phyloP scores from a whole-genome alignment of 208 protist genomes.

The Trypanosoma rangeli region DNA sequence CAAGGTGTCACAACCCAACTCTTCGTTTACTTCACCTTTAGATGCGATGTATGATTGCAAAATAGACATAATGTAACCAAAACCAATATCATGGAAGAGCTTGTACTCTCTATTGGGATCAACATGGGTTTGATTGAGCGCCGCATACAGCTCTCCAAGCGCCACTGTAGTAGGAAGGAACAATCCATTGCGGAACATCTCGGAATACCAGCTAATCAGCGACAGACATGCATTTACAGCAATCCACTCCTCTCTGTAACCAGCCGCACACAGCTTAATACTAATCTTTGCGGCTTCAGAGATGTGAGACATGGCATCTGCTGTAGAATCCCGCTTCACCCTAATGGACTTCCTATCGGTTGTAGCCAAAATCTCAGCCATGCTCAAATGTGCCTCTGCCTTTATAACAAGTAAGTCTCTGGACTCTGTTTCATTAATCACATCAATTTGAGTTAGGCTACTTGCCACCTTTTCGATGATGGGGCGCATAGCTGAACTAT shows the following conservation, averaged over 20 bases:
- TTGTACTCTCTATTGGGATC: slow-evolving; percentile 37
- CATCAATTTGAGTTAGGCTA: slow-evolving; percentile 41
- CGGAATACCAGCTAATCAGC: slow-evolving; percentile 47
- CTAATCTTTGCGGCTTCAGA: slow-evolving; percentile 36
- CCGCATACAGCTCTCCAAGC: slow-evolving; percentile 36
- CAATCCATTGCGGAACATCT: slow-evolving; percentile 38
- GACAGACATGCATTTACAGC: slow-evolving; percentile 61
- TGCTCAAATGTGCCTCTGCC: slow-evolving; percentile 42
- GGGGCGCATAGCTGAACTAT: slow-evolving; percentile 44
- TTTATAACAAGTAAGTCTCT: slow-evolving; percentile 48
- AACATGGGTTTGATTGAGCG: slow-evolving; percentile 28
- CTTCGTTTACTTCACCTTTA: slow-evolving; percentile 36
- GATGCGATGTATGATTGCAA: slow-evolving; percentile 34
- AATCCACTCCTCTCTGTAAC: slow-evolving; percentile 50
- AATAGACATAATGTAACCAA: slow-evolving; percentile 41
- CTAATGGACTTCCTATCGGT: slow-evolving; percentile 13
- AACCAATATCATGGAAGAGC: slow-evolving; percentile 35
- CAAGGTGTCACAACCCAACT: slow-evolving; percentile 31
- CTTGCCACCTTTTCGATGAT: slow-evolving; percentile 61
- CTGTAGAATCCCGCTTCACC: slow-evolving; percentile 3
- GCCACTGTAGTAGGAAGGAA: slow-evolving; percentile 35
- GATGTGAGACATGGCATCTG: slow-evolving; percentile 24
- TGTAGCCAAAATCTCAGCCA: slow-evolving; percentile 37
- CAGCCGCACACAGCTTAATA: slow-evolving; percentile 30
- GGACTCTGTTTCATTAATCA: slow-evolving; percentile 23